A percentile compares a stretch with the other conserved stretches of the same genome.
These are phyloP conservation scores for Physcomitrellopsis africana DNA, from an alignment of 225 moss, liverwort and hornwort genomes.

Conservation along the genomic window DNA sequence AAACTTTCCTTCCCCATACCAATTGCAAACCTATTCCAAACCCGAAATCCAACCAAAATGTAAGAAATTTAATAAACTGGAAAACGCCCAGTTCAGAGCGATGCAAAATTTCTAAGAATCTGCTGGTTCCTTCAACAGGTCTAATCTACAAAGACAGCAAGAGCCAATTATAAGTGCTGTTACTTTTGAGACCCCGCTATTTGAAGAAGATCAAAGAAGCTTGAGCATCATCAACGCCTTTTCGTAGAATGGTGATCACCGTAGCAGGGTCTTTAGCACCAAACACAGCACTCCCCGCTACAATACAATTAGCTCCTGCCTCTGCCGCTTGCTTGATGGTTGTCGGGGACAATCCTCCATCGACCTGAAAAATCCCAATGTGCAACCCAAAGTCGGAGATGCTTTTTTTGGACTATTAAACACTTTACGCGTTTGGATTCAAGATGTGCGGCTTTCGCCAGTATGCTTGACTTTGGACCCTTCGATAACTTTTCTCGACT, in stretches of 20 bases:
- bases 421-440: not conserved
- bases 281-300: slow-evolving; percentile 96
- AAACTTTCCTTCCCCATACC: too few species aligned
- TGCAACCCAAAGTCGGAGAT: slow-evolving; percentile 11
- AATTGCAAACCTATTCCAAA: too few species aligned
- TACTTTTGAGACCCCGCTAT: not conserved
- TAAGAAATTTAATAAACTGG: too few species aligned
- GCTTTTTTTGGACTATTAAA: not conserved
- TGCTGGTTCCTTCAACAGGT: too few species aligned
- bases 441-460: not conserved
- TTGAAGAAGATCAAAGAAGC: slow-evolving; percentile 41
- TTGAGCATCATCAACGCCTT: slow-evolving; percentile 72
- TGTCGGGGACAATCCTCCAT: slow-evolving; percentile 91
- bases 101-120: too few species aligned
- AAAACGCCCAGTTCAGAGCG: too few species aligned
- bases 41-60: too few species aligned
- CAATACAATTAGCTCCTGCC: slow-evolving; percentile 93
- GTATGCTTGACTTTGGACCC: not conserved
- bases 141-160: too few species aligned
- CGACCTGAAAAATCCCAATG: slow-evolving; percentile 61
- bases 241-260: slow-evolving; percentile 70
- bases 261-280: slow-evolving; percentile 78
- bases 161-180: not conserved
- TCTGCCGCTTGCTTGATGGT: slow-evolving; percentile 92
- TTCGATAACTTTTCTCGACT: too few species aligned